Base-by-base conservation (phyloP, 768 basidiomycete genomes). In the Paxillus ammoniavirescens region DNA sequence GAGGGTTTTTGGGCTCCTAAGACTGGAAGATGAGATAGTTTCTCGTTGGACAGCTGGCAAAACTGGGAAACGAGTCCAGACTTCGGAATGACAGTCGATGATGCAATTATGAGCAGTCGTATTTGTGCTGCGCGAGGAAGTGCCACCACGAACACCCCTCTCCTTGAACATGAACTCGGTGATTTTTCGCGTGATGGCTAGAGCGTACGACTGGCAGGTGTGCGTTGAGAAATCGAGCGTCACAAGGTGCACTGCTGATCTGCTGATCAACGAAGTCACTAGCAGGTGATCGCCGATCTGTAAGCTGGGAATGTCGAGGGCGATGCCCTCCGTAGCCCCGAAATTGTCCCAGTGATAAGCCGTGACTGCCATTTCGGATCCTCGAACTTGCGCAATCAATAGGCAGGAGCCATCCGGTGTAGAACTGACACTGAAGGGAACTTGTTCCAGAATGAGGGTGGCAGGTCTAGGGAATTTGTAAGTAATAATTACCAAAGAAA, bases 51-150 rank as follows among this genome's bases (percentile, higher is more conserved):
- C 72, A 0, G 82, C 81, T 2, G 82, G 71, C 2, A 80, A 56
- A 3, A 84, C 82, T 0, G 83, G 83, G 60, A 82, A 84, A 9
- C 83, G 77, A 5, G 75, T 81, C 83, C 83, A 84, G 18, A 82
- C 78, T 13, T 82, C 81, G 0, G 74, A 64, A 48, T 81, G 75
- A 50, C 81, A 83, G 56, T 82, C 79, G 15, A 84, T 66, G 10
- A 85, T 66, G 42, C 69, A 76, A 49, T 83, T 86, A 54, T 83
- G 75, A 7, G 64, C 58, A 2, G 73, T 73, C 5, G 48, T 23
- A 15, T 43, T 50, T n/a, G 49, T 49, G 13, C 48, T 50, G 8
- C 64, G 56, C 23, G 36, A 56, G 26, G 61, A 50, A 9, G 49
- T 44, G 8, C 53, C 54, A 8, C 63, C 64, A 23, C 38, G 38